Conservation (phyloP, 148 eudicot species). For the Rhododendron ferrugineum region DNA sequence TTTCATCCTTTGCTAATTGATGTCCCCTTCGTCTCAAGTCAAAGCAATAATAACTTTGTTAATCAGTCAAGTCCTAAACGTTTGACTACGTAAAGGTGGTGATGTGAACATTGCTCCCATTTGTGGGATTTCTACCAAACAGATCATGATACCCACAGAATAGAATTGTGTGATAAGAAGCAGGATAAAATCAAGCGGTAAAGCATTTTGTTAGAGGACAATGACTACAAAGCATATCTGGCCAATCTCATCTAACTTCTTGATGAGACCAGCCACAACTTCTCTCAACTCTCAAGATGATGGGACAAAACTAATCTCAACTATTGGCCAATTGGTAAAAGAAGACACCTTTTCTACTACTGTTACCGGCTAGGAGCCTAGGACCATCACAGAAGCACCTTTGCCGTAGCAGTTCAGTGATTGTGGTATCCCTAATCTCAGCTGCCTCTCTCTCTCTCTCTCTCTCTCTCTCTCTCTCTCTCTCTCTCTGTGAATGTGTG, state of each 20-base stretch:
- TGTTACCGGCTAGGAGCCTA: background rate
- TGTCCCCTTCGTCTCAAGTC: background rate
- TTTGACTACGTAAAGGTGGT: background rate
- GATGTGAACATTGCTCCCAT: background rate
- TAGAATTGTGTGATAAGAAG: background rate
- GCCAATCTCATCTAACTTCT: too few species aligned
- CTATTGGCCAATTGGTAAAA: background rate
- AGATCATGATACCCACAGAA: background rate
- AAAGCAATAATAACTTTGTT: background rate
- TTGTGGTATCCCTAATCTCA: background rate
- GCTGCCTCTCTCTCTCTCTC: background rate
- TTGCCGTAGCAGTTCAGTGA: background rate
- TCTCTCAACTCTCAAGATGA: background rate
- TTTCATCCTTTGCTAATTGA: background rate
- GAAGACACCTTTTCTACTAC: background rate
- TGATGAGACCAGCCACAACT: background rate
- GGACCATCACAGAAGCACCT: background rate
- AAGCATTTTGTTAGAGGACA: too few species aligned
- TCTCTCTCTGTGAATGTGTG: background rate
- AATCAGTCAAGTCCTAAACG: background rate
- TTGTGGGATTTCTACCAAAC: background rate
- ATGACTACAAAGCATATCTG: too few species aligned
- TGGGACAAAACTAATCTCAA: background rate
- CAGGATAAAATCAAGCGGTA: background rate
- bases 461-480: background rate